Evolutionary conservation across 192 early-diverging fungal genomes (phyloP).

Genomic region (Haplosporangium gracile): DNA sequence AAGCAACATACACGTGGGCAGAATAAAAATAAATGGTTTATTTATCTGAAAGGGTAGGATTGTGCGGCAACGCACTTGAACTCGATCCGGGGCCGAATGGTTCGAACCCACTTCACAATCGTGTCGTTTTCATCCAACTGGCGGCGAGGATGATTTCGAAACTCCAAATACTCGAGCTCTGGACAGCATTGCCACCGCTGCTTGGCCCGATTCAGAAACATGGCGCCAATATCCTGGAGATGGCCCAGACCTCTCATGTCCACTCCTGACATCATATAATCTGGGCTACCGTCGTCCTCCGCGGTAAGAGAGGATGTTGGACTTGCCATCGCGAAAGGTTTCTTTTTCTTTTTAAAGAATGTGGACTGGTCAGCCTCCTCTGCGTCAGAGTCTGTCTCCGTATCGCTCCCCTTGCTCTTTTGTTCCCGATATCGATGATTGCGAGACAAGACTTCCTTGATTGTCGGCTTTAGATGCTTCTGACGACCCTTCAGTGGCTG

Average conservation of each 20-base stretch:
- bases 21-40: neutral
- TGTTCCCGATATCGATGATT: neutral
- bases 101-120: neutral
- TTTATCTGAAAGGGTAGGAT: neutral
- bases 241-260: neutral
- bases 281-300: neutral
- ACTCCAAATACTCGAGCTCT: neutral
- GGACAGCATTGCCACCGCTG: neutral
- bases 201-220: neutral
- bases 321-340: neutral
- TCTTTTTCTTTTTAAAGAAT: neutral
- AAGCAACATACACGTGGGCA: neutral
- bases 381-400: neutral
- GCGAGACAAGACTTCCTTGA: neutral
- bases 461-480: neutral
- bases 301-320: neutral
- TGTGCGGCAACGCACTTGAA: neutral
- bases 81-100: neutral
- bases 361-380: neutral
- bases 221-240: neutral
- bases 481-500: neutral
- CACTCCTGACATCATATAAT: neutral
- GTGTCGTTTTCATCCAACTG: neutral
- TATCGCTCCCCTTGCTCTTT: neutral
- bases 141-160: neutral